Evolutionary conservation across 129 eudicot genomes (phyloP), one percentile per base, ranked within the genome.

Genomic region (Flaveria trinervia): DNA sequence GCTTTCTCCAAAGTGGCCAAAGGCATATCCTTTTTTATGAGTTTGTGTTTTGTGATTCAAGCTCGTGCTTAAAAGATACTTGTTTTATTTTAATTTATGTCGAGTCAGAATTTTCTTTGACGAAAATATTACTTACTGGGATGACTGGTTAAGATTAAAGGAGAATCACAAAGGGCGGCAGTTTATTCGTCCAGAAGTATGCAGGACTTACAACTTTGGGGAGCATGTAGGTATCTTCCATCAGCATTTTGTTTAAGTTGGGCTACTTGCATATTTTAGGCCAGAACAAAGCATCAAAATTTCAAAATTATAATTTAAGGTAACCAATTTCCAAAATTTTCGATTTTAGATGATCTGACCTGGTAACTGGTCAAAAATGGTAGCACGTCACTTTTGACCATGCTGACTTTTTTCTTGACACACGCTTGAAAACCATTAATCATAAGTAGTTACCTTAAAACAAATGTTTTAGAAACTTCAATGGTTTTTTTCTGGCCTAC

Each of bases 1-100:
- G 79, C 69, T 94, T 68, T 91, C 99, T 78, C 99, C 99, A 48
- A 94, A 94, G 88, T 94, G 99, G 99, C 99, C 99, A 11, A 91
- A 89, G 74, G 99, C 99, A 91, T 94, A 94, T 94, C 99, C 97
- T 91, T 89, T 56, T 83, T 48, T 10, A 41, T 55, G 15, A 48
- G 73, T 74, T 39, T 20, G 17, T 45, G 79, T 76, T 78, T 66
- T 51, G 25, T 23, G 54, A 18, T 67, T 65, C 20, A 56, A 45
- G 8, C 5, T 61, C 26, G 15, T 64, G 16, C 74, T 69, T 50
- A 49, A 13, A 51, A 14, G 43, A 66, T 39, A 39, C 26, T 4
- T 60, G 12, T 9, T 0, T 66, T 36, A 16, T 60, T 41, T 65
- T 64, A 28, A 0, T 65, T 73, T 5, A 70, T 76, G 20, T 71